phyloP scores from a whole-genome alignment of 805 yeast genomes.

The Torulaspora indica region DNA sequence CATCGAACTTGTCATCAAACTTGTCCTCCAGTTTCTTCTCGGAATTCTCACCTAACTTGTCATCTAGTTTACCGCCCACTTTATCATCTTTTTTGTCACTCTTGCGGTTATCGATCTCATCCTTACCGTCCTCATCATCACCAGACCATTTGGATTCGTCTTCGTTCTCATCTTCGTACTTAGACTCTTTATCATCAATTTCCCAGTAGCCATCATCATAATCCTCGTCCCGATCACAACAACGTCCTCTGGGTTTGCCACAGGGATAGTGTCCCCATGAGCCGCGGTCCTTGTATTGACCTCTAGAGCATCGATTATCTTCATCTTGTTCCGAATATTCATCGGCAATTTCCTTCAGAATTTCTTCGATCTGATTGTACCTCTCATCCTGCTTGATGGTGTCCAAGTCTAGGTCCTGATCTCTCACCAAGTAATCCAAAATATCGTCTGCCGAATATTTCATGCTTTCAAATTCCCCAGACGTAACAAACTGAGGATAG shows the following conservation, averaged over 20 bases:
- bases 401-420: conserved; percentile 6
- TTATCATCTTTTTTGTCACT: neutral
- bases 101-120: neutral
- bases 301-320: neutral
- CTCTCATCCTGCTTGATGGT: conserved; percentile 10
- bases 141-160: neutral
- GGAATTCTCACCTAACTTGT: neutral
- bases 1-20: neutral
- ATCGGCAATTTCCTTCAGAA: conserved; percentile 14
- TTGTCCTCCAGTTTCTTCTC: neutral
- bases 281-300: conserved; percentile 1
- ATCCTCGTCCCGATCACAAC: neutral
- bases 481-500: conserved; percentile 28
- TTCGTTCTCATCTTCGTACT: neutral
- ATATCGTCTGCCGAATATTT: conserved; percentile 11
- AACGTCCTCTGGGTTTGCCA: neutral
- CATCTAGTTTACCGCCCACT: neutral
- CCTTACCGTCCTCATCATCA: neutral
- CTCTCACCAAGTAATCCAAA: conserved; percentile 10
- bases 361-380: conserved; percentile 11
- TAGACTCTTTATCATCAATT: conserved; percentile 1
- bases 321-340: conserved; percentile 4
- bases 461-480: conserved; percentile 20
- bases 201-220: conserved; percentile 1
- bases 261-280: neutral